phyloP scores from a whole-genome alignment of 2,329 filamentous ascomycete species.

The Fusarium nurragi region DNA sequence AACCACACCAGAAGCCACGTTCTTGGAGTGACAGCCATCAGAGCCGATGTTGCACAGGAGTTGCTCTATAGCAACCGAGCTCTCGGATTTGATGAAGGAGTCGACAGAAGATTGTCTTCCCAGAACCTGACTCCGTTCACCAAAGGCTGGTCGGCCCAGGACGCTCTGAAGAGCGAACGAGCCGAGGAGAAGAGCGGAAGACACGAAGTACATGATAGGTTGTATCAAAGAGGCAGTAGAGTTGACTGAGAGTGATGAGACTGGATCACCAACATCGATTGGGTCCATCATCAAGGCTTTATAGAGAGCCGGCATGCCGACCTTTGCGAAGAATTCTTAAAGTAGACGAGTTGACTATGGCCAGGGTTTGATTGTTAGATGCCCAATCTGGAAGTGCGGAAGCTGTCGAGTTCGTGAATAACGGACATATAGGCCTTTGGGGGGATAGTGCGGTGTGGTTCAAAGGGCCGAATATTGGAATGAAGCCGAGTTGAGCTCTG shows the following conservation, averaged over 20 bases:
- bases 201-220: constrained; percentile 61
- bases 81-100: constrained; percentile 62
- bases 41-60: constrained; percentile 69
- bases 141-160: constrained; percentile 55
- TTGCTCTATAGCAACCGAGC: constrained; percentile 60
- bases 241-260: constrained; percentile 45
- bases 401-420: constrained; percentile 14
- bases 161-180: constrained; percentile 61
- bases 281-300: constrained; percentile 42
- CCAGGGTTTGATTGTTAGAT: constrained; percentile 11
- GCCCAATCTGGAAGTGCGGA: constrained; percentile 37
- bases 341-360: constrained; percentile 1
- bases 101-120: constrained; percentile 59
- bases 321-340: background rate
- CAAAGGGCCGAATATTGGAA: constrained; percentile 43
- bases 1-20: constrained; percentile 61
- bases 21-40: constrained; percentile 59
- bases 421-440: constrained; percentile 29
- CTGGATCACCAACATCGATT: constrained; percentile 35
- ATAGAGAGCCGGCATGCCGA: constrained; percentile 25
- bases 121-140: constrained; percentile 46
- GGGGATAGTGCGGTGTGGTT: constrained; percentile 38
- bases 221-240: constrained; percentile 44
- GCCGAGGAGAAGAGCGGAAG: constrained; percentile 61
- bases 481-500: constrained; percentile 28